These are phyloP conservation scores for Flaveria robusta DNA, from an alignment of 129 eudicot genomes.

Conservation along the genomic window DNA sequence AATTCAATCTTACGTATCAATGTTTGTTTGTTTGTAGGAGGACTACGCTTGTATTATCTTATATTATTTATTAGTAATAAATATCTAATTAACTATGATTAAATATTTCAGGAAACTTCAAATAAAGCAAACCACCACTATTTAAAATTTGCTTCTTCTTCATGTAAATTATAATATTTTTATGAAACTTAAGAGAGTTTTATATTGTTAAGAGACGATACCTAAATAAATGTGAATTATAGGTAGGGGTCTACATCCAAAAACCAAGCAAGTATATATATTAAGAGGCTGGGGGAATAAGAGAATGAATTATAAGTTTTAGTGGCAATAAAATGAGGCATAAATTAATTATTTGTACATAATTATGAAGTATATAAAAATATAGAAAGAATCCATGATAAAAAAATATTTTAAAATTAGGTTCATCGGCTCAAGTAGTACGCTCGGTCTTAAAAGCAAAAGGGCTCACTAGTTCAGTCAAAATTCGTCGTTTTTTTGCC, in stretches of 20 bases:
- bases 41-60: slow-evolving; percentile 5
- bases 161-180: not conserved
- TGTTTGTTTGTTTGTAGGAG: slow-evolving; percentile 36
- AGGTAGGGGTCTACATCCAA: too few relatives aligned
- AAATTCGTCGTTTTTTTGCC: not conserved
- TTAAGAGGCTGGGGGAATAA: too few relatives aligned
- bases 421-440: not conserved
- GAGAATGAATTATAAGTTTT: too few relatives aligned
- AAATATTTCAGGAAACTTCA: slow-evolving; percentile 1
- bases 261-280: too few relatives aligned
- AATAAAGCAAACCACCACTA: slow-evolving; percentile 22
- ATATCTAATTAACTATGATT: not conserved
- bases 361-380: too few relatives aligned
- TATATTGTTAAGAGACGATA: too few relatives aligned
- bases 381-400: too few relatives aligned
- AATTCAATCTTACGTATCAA: slow-evolving; percentile 32
- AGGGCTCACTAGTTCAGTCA: not conserved
- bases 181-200: not conserved
- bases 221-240: too few relatives aligned
- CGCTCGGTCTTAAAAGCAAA: not conserved
- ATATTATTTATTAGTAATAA: not conserved
- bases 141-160: slow-evolving; percentile 7
- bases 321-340: too few relatives aligned
- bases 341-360: too few relatives aligned
- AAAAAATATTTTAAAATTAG: not conserved